Base-by-base conservation (phyloP, 2,329 filamentous ascomycete species). In the Diaporthe citri region DNA sequence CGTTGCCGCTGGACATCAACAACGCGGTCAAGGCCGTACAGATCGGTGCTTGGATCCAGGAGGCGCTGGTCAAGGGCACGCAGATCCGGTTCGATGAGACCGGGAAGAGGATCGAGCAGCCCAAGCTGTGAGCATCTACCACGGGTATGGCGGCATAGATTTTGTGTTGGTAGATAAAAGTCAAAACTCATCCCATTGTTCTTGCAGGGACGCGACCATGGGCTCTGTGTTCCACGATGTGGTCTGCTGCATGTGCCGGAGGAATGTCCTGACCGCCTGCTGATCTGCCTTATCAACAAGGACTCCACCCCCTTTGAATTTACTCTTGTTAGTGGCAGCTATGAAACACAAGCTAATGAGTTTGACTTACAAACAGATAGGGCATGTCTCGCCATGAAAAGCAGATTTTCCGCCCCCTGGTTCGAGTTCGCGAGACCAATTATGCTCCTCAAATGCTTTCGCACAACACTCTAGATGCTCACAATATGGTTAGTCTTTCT, bases 1-100 rank as follows among this genome's bases (percentile, higher is more conserved):
- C 66, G 7, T 25, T 76, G 25, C 74, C 74, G 31, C 48, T 74
- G 15, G 60, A 74, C 20, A 28, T 76, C 13, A 43, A 28, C 43
- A 59, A 67, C n/a, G 72, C 74, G 13, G n/a, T 67, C n/a, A 76
- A 74, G 48, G 74, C 72, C 0, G 51, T 76, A 10, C 60, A 74
- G 66, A 71, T 76, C 15, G 74, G 74, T 2, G 43, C 56, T 28
- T 66, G 59, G 46, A 57, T 76, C 20, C 74, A 76, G 36, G 74
- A 76, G 57, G 56, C 72, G 2, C 28, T 76, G 15, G 64, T 74
- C 7, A 74, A 57, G 15, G 74, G 74, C 13, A 72, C 52, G 28
- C 64, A 71, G 39, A 74, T 76, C 48, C 56, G 43, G 7, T 76
- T 76, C 17, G 64, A 76, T 20, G 74, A 76, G 75, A 48, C n/a